These are phyloP conservation scores for Solanum sejunctum DNA, from an alignment of 257 asterid species.

Conservation along the genomic window DNA sequence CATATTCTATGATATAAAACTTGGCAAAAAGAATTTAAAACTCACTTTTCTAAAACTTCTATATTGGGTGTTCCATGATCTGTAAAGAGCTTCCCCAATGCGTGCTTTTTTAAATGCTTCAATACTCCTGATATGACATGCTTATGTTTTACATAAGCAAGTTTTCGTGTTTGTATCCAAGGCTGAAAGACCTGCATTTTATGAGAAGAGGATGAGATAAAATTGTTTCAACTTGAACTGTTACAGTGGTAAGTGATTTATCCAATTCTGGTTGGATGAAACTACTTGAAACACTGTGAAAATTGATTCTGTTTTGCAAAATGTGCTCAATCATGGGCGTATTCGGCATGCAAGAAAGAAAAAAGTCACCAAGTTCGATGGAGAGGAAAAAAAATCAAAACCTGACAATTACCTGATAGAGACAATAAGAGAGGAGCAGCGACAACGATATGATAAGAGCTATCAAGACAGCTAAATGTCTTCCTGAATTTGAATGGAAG, in stretches of 20 bases:
- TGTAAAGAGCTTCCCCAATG: constrained; percentile 54
- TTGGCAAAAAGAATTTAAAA: background rate
- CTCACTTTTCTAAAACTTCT: constrained; percentile 49
- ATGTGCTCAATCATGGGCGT: background rate
- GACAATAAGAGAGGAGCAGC: constrained; percentile 59
- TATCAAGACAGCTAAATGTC: constrained; percentile 56
- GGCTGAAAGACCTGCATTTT: constrained; percentile 68
- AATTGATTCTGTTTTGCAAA: background rate
- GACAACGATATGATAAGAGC: constrained; percentile 51
- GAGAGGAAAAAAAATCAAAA: background rate
- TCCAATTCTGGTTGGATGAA: background rate
- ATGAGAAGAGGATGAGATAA: background rate
- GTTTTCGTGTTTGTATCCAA: constrained; percentile 67
- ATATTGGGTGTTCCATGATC: constrained; percentile 49
- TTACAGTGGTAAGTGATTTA: background rate
- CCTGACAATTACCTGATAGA: constrained; percentile 57
- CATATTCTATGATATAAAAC: background rate
- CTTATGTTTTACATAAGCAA: constrained; percentile 61
- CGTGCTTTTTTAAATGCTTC: constrained; percentile 46
- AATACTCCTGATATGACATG: constrained; percentile 77
- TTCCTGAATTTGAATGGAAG: constrained; percentile 45
- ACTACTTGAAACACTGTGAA: background rate
- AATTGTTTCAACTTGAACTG: background rate
- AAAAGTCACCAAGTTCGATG: background rate
- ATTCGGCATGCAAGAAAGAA: background rate